Base-by-base conservation (phyloP, 352 stramenopile genomes). In the Globisporangium cederbergense region DNA sequence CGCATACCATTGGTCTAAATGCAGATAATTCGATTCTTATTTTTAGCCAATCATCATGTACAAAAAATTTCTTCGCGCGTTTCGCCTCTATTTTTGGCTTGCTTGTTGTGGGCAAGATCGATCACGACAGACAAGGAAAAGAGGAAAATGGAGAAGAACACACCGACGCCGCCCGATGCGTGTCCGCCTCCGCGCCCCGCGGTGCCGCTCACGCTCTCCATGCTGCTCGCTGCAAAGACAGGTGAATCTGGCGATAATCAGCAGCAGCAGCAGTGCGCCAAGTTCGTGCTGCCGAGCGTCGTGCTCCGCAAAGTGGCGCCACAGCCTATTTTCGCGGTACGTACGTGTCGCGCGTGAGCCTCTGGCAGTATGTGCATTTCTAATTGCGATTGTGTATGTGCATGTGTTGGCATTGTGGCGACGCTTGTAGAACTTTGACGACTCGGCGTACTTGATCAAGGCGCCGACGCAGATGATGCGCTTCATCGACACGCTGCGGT, bases 401-500 rank as follows among this genome's bases (percentile, higher is more conserved):
- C 56, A n/a, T 66, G 14, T 22, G 30, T 36, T 51, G 28, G 0
- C 53, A 49, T n/a, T 51, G 40, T 43, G 5, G 56, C 40, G 5
- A 30, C 8, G 45, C 50, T 38, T 30, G 30, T 49, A 95, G 85
- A 89, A 88, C 57, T 88, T 93, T 49, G 78, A 91, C 38, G 81
- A 92, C 14, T 66, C 70, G n/a, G 84, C 78, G 30, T 90, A 84
- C 34, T 57, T 78, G 53, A 79, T 92, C 30, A 90, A 89, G 54
- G 65, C 84, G 20, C 83, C 87, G 60, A 89, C 82, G 61, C 81
- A 90, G 60, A 88, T 89, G 76, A 78, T 95, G 79, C 85, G 87
- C 58, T 83, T 93, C 50, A 79, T 95, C 49, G 87, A 95, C 62
- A 76, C 74, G 8, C 67, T 95, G 62, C 83, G 87, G n/a, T 95